Conservation (phyloP, 106 monocot genomes). For the Xerophyta viscosa region DNA sequence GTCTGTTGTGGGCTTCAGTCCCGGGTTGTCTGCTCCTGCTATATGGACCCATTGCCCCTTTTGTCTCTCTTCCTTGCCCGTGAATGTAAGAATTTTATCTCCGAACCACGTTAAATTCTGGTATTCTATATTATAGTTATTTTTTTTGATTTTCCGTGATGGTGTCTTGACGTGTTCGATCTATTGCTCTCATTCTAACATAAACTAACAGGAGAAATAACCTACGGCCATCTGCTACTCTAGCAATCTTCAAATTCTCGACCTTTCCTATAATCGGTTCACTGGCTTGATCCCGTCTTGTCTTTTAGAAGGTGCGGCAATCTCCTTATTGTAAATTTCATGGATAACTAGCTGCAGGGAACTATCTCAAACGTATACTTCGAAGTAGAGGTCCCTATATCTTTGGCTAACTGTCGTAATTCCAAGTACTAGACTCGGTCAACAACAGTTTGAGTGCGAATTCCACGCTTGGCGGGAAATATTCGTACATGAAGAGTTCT, state of each 20-base stretch:
- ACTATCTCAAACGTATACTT: conserved; percentile 39
- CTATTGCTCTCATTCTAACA: conserved; percentile 20
- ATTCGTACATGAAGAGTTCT: too few species aligned
- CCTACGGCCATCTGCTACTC: conserved; percentile 46
- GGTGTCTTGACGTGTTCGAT: neutral
- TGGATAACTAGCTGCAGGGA: conserved; percentile 38
- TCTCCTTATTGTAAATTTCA: conserved; percentile 38
- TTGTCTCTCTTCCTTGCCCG: too few species aligned
- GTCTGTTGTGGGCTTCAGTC: too few species aligned
- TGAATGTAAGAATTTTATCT: too few species aligned
- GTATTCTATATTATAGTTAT: too few species aligned
- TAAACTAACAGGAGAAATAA: conserved; percentile 21
- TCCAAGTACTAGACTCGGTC: conserved; percentile 64
- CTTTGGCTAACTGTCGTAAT: conserved; percentile 32
- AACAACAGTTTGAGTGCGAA: neutral
- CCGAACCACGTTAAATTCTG: too few species aligned
- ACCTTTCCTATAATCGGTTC: conserved; percentile 57
- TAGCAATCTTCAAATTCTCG: conserved; percentile 45
- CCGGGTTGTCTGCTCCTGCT: too few species aligned
- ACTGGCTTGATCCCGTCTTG: conserved; percentile 50
- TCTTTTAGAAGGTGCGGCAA: conserved; percentile 6
- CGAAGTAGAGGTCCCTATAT: conserved; percentile 32
- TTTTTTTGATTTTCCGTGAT: too few species aligned
- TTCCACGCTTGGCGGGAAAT: too few species aligned
- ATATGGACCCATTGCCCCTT: too few species aligned